A percentile compares a stretch with the other conserved stretches of the same genome.
phyloP scores from a whole-genome alignment of 345 rosid genomes.

The Citrus inodora region DNA sequence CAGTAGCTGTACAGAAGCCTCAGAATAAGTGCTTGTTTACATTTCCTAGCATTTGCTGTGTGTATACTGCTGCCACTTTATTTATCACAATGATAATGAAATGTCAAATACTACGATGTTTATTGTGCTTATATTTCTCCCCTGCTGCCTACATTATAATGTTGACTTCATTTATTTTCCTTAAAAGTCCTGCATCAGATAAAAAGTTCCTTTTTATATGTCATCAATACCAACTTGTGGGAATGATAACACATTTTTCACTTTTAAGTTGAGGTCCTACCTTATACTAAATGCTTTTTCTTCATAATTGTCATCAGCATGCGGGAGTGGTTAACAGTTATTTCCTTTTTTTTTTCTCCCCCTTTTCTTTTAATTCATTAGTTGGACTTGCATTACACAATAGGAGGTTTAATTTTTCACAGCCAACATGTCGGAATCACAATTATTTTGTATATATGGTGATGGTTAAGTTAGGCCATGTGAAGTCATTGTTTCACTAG shows the following conservation, averaged over 20 bases:
- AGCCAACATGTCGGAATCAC: not conserved
- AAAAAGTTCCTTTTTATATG: not conserved
- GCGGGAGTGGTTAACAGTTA: too few relatives aligned
- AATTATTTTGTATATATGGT: not conserved
- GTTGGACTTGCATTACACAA: not conserved
- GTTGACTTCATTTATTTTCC: not conserved
- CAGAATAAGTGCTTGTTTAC: not conserved
- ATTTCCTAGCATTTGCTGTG: not conserved
- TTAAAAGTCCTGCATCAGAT: not conserved
- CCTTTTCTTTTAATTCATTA: too few relatives aligned
- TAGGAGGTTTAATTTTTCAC: not conserved
- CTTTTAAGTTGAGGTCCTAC: not conserved
- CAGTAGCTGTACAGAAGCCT: constrained; percentile 10
- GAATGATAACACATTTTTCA: too few relatives aligned
- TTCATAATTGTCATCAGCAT: too few relatives aligned
- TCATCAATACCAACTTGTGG: not conserved
- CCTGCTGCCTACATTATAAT: too few relatives aligned
- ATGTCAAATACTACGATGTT: not conserved
- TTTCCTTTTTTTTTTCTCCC: too few relatives aligned
- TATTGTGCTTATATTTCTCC: not conserved
- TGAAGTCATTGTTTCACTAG: not conserved
- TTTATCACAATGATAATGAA: too few relatives aligned
- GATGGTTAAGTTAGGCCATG: too few relatives aligned
- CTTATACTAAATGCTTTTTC: not conserved
- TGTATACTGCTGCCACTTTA: not conserved